These are phyloP conservation scores for Kwoniella heveanensis DNA, from an alignment of 768 basidiomycete species.

Conservation along the genomic window DNA sequence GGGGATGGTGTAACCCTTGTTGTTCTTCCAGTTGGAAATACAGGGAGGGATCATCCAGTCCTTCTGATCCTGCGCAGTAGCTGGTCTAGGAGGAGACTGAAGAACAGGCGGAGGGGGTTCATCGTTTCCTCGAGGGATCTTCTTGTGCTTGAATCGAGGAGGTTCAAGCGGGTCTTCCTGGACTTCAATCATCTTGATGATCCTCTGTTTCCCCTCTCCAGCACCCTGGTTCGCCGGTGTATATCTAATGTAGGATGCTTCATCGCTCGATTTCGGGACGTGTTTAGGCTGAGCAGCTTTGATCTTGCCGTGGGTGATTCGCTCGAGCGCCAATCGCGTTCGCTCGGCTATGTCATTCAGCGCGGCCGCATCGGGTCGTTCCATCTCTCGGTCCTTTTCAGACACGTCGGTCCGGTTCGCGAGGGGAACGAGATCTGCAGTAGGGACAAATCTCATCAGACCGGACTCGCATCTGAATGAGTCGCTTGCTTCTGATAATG, in stretches of 20 bases:
- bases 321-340: conserved; percentile 87
- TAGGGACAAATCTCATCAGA: no score
- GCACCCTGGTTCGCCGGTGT: conserved; percentile 88
- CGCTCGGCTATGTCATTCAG: conserved; percentile 87
- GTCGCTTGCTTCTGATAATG: no score
- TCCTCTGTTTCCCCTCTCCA: conserved; percentile 77
- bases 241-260: conserved; percentile 89
- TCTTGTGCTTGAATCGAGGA: conserved; percentile 96
- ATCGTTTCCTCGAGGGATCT: conserved; percentile 94
- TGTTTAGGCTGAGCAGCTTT: conserved; percentile 98
- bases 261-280: conserved; percentile 79
- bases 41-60: conserved; percentile 99
- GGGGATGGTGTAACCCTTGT: conserved; percentile 99
- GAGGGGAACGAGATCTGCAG: conserved; percentile 84
- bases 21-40: conserved; percentile 99
- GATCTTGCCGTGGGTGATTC: conserved; percentile 91
- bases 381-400: conserved; percentile 74
- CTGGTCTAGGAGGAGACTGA: conserved; percentile 91
- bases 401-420: conserved; percentile 82
- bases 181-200: conserved; percentile 98
- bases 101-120: conserved; percentile 95
- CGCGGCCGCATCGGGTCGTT: conserved; percentile 90
- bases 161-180: conserved; percentile 98
- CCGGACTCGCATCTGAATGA: no score
- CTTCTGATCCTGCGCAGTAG: conserved; percentile 95